phyloP scores from a whole-genome alignment of 2,329 filamentous ascomycete species.

The Claviceps cyperi region DNA sequence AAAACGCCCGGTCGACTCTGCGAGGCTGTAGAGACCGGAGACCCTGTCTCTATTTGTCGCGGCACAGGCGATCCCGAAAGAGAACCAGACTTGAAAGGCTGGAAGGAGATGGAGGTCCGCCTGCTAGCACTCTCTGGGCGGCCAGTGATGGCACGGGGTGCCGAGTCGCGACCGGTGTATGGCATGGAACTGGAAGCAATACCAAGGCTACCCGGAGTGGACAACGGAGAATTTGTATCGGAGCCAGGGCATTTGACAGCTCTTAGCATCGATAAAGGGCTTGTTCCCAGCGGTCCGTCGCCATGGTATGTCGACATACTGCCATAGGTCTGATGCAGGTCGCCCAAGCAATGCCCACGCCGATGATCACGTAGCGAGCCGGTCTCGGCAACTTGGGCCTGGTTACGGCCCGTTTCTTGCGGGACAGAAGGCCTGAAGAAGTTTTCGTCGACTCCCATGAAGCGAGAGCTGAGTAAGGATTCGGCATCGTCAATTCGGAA shows the following conservation, averaged over 20 bases:
- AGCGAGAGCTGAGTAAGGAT: slow-evolving; percentile 77
- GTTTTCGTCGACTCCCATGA: slow-evolving; percentile 81
- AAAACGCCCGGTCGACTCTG: slow-evolving; percentile 31
- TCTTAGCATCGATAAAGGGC: slow-evolving; percentile 70
- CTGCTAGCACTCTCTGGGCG: slow-evolving; percentile 44
- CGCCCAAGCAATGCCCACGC: slow-evolving; percentile 31
- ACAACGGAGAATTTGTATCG: slow-evolving; percentile 44
- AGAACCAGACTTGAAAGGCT: slow-evolving; percentile 91
- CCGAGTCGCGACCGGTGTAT: slow-evolving; percentile 22
- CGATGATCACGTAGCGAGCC: slow-evolving; percentile 62
- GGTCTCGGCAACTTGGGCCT: slow-evolving; percentile 34
- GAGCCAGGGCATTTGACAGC: slow-evolving; percentile 49
- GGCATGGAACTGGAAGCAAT: slow-evolving; percentile 35
- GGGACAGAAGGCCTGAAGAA: slow-evolving; percentile 70
- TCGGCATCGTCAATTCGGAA: slow-evolving; percentile 89
- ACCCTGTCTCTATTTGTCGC: slow-evolving; percentile 33
- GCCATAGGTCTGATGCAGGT: slow-evolving; percentile 70
- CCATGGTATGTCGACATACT: slow-evolving; percentile 83
- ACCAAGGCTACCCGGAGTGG: slow-evolving; percentile 29
- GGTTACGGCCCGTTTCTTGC: slow-evolving; percentile 30
- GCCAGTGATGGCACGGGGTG: slow-evolving; percentile 19
- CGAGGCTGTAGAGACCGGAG: slow-evolving; percentile 42
- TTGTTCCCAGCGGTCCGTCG: slow-evolving; percentile 62
- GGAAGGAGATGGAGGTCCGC: slow-evolving; percentile 76
- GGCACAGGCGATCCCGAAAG: slow-evolving; percentile 73